Evolutionary conservation across 2,329 filamentous ascomycete species (phyloP), one percentile per base, ranked within the genome.

Genomic region (Pseudogymnoascus pannorum): DNA sequence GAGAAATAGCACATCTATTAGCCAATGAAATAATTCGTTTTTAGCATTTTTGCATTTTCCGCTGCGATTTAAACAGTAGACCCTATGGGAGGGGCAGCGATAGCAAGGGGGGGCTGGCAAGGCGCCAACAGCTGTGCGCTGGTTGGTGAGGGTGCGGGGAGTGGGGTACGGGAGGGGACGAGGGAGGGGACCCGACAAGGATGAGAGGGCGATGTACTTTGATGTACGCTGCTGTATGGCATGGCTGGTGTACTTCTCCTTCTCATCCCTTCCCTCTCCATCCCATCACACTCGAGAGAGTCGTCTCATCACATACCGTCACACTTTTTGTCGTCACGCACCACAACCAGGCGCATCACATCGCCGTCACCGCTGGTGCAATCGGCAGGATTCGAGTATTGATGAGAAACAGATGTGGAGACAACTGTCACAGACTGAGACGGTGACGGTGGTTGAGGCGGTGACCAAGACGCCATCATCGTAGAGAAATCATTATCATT

Each of bases 91-190:
- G 14, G 44, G 24, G 22, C 24, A 4, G 22, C 24, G 24, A 29
- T 51, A 16, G 24, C 44, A 26, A 14, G 44, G 44, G 44, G 4
- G 24, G 44, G 24, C 24, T 51, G 24, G 44, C n/a, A 51, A 51
- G 44, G 44, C 44, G 44, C 44, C 44, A 51, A 51, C 44, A 51
- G 44, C 44, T 51, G 24, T 51, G 24, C 24, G 44, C 44, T 51
- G 44, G 44, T 51, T 51, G 44, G 44, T 51, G 44, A 18, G 44
- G 44, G 44, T 2, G 44, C 44, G 44, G 24, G 44, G 44, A 51
- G 44, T 54, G 48, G 48, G 48, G 48, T 54, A 54, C 48, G 48
- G 48, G 48, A 31, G 48, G 48, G 48, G 24, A 54, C 48, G 48
- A 29, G 22, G 42, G 20, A 24, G 40, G 40, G 40, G 40, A 48